Percentiles rank a stretch among this genome's conserved stretches.
Conservation (phyloP, 192 early-diverging fungal genomes). For the Phycomyces blakesleeanus region DNA sequence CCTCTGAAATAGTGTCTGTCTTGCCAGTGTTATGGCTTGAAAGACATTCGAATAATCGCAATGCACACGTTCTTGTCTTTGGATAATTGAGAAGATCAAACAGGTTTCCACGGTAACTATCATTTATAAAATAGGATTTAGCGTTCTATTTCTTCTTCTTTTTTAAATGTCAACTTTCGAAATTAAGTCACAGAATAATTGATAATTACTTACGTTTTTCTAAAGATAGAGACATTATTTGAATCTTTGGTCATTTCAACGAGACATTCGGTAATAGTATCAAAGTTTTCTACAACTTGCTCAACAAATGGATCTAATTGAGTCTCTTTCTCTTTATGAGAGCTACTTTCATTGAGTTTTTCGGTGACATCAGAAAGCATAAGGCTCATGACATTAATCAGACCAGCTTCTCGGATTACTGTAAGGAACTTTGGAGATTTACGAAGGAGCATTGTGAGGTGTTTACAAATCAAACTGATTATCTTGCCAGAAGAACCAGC, state of each 20-base stretch:
- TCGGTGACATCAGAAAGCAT: slow-evolving; percentile 50
- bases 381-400: slow-evolving; percentile 55
- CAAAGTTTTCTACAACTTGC: slow-evolving; percentile 50
- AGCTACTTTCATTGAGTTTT: slow-evolving; percentile 36
- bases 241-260: slow-evolving; percentile 41
- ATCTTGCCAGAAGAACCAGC: slow-evolving; percentile 48
- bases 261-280: slow-evolving; percentile 46
- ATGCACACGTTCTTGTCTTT: slow-evolving; percentile 47
- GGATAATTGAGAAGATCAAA: slow-evolving; percentile 53
- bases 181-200: not conserved
- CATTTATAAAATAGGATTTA: not conserved
- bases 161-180: no score
- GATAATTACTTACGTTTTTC: slow-evolving; percentile 39
- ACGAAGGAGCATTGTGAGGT: slow-evolving; percentile 41
- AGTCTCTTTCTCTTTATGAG: slow-evolving; percentile 31
- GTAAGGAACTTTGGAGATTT: slow-evolving; percentile 47
- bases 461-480: slow-evolving; percentile 42
- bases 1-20: slow-evolving; percentile 7
- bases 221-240: slow-evolving; percentile 45
- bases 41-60: slow-evolving; percentile 45
- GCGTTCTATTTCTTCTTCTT: no score
- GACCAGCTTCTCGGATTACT: slow-evolving; percentile 56
- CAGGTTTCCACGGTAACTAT: slow-evolving; percentile 48
- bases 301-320: slow-evolving; percentile 35
- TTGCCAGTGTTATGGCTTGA: slow-evolving; percentile 39